phyloP scores from a whole-genome alignment of 139 green algal genomes.

The Chlorella sp. region DNA sequence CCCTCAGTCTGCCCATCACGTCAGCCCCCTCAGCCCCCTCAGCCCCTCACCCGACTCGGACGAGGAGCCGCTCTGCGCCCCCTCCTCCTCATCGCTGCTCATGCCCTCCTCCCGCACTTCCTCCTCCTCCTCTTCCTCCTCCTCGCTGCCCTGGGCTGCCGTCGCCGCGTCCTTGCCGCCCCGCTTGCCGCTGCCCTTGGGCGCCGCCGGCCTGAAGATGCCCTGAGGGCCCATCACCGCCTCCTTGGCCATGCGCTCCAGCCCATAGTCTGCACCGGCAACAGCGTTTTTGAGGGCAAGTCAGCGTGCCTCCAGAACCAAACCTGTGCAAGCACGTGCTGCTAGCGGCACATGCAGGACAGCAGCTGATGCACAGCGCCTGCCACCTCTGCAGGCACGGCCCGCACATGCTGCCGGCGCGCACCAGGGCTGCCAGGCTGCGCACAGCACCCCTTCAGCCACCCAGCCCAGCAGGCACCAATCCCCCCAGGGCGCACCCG shows the following conservation, averaged over 20 bases:
- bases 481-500: background rate
- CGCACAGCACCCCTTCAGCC: no score
- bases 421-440: no score
- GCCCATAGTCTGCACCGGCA: constrained; percentile 78
- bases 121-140: constrained; percentile 37
- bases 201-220: constrained; percentile 17
- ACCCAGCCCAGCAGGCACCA: no score
- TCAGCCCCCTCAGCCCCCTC: background rate
- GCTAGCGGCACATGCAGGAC: no score
- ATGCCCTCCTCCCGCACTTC: constrained; percentile 28
- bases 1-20: background rate
- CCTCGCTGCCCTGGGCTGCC: background rate
- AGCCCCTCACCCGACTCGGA: constrained; percentile 19
- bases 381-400: no score
- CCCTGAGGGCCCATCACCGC: constrained; percentile 71
- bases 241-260: constrained; percentile 92
- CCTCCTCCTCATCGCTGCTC: constrained; percentile 22
- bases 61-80: constrained; percentile 19
- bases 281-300: background rate
- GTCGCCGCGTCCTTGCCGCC: background rate
- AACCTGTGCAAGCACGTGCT: no score
- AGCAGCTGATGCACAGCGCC: no score
- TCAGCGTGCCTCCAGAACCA: no score
- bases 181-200: background rate
- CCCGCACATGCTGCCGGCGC: no score